Percentiles rank a stretch among this genome's conserved stretches.
These are phyloP conservation scores for Suillus clintonianus DNA, from an alignment of 768 basidiomycete species.

Conservation along the genomic window DNA sequence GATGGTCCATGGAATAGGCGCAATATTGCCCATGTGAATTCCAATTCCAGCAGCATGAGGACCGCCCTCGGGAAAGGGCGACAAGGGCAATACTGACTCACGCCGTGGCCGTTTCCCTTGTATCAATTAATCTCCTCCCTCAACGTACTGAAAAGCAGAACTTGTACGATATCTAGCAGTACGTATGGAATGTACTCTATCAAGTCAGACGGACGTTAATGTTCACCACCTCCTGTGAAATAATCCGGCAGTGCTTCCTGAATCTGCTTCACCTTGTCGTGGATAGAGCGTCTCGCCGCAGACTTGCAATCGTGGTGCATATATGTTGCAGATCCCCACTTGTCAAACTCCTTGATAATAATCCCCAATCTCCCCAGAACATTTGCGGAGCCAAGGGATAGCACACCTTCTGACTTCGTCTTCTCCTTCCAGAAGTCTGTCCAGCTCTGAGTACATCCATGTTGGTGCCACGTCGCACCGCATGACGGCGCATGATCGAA, in stretches of 20 bases:
- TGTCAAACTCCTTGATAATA: conserved; percentile 67
- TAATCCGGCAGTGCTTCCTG: conserved; percentile 65
- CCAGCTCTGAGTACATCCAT: conserved; percentile 73
- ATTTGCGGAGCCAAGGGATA: conserved; percentile 62
- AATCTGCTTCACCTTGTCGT: conserved; percentile 54
- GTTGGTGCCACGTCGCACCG: conserved; percentile 71
- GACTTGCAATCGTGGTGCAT: conserved; percentile 77
- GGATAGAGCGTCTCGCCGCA: conserved; percentile 56
- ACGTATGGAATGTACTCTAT: neutral
- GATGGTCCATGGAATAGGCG: conserved; percentile 33
- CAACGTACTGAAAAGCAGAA: neutral
- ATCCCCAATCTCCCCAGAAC: conserved; percentile 65
- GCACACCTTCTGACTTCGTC: conserved; percentile 59
- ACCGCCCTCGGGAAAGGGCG: conserved; percentile 28
- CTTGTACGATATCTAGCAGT: neutral
- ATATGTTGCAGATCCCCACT: conserved; percentile 72
- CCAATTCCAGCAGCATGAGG: conserved; percentile 25
- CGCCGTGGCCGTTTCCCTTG: neutral
- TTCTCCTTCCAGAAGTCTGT: conserved; percentile 81
- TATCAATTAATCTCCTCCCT: too few species aligned
- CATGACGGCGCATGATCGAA: conserved; percentile 69
- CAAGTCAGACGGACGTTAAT: conserved; percentile 14
- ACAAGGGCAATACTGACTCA: neutral
- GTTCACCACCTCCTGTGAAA: conserved; percentile 46
- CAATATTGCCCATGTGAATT: conserved; percentile 15